Conservation (phyloP, 371 early-diverging fungal genomes). For the Apophysomyces sp. region DNA sequence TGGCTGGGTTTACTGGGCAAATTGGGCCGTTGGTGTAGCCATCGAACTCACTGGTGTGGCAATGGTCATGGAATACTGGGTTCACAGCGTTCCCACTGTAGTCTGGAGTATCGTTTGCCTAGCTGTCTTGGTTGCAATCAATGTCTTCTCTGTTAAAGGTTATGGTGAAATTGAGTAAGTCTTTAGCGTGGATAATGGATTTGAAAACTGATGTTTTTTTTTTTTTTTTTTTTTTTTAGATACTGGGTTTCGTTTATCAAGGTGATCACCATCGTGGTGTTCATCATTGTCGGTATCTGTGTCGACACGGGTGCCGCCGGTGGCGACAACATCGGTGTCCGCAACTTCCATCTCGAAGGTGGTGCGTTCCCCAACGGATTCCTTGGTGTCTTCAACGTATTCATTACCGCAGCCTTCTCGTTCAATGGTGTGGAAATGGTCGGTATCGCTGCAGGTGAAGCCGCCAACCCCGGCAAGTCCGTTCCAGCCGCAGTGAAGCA, state of each 20-base stretch:
- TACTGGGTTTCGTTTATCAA: slow-evolving; percentile 63
- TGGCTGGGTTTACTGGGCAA: slow-evolving; percentile 80
- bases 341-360: slow-evolving; percentile 68
- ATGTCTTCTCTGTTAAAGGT: slow-evolving; percentile 66
- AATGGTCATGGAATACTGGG: slow-evolving; percentile 80
- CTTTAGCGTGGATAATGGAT: not conserved
- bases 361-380: slow-evolving; percentile 80
- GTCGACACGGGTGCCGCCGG: slow-evolving; percentile 59
- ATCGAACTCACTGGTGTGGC: slow-evolving; percentile 81
- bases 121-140: slow-evolving; percentile 58
- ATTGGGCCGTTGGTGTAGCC: slow-evolving; percentile 84
- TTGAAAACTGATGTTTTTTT: not conserved
- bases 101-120: slow-evolving; percentile 65
- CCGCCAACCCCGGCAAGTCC: slow-evolving; percentile 67
- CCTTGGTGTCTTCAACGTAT: slow-evolving; percentile 65
- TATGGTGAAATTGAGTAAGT: slow-evolving; percentile 63
- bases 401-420: slow-evolving; percentile 81
- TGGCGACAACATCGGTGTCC: slow-evolving; percentile 49
- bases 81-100: slow-evolving; percentile 53
- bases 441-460: slow-evolving; percentile 77
- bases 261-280: slow-evolving; percentile 61
- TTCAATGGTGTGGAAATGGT: slow-evolving; percentile 85
- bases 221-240: slow-evolving; percentile 6
- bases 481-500: slow-evolving; percentile 75
- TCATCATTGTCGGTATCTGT: slow-evolving; percentile 75